Evolutionary conservation across 768 basidiomycete species (phyloP), one percentile per base, ranked within the genome.

Genomic region (Mycena indigotica): DNA sequence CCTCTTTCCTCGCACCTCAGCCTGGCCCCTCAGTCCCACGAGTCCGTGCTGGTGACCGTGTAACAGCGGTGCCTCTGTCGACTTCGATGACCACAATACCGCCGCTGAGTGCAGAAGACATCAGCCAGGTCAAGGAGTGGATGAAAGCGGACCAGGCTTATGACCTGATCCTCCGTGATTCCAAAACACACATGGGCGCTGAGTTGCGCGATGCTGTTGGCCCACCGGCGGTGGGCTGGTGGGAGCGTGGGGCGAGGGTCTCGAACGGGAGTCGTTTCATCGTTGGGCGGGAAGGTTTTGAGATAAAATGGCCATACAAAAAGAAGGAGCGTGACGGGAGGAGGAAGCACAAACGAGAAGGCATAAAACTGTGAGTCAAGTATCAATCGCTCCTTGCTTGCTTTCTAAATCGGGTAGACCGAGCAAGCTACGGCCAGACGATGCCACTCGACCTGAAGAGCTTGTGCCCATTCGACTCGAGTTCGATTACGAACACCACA

Each of bases 401-500:
- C 58, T 49, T 29, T 24, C 45, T 55, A 52, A 23, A 38, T 53
- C 46, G 58, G 52, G 28, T 53, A 89, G 88, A 58, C 91, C 91
- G 13, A 76, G 85, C 54, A 84, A 80, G 63, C 66, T 91, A 23
- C 73, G 78, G 6, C 66, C 75, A 5, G 80, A 84, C 52, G 80
- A 87, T 29, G 82, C 82, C 4, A 80, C 85, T 62, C 77, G 80
- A 25, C 80, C 83, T 13, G 97, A 99, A 67, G 81, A 86, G 65
- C 87, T 99, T 25, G 88, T 98, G 3, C 97, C 97, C 3, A 89
- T 99, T 38, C 85, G 97, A n/a, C 78, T 99, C 51, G 97, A 99
- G 71, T 87, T 98, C 66, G 97, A 99, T 65, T 88, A 95, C 48
- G 97, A 98, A 55, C 90, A 92, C 66, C 88, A 91, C 68, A 91